A percentile compares a stretch with the other conserved stretches of the same genome.
Evolutionary conservation across 495 filamentous ascomycete species (phyloP).

Genomic region (Endocarpon pusillum): DNA sequence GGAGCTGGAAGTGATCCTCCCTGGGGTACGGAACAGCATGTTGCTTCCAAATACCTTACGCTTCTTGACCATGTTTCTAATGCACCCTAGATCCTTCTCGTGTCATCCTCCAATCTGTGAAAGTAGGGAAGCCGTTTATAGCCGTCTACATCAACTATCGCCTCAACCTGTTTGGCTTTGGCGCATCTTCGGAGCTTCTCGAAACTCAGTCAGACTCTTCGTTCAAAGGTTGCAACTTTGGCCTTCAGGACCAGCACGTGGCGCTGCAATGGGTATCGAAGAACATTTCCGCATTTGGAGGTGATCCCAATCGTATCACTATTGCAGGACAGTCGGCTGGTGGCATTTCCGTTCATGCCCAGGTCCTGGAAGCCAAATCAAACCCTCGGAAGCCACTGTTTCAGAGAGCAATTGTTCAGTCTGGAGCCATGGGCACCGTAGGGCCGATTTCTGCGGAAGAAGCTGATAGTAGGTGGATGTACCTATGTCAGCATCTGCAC

Average conservation of each 20-base stretch:
- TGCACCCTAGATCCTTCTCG: constrained; percentile 7
- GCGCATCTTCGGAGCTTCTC: too few species aligned
- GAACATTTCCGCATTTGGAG: constrained; percentile 22
- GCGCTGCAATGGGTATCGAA: constrained; percentile 21
- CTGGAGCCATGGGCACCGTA: constrained; percentile 2
- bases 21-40: constrained; percentile 6
- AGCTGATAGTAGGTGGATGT: constrained; percentile 1
- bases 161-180: constrained; percentile 22
- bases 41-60: constrained; percentile 11
- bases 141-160: constrained; percentile 13
- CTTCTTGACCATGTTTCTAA: constrained; percentile 14
- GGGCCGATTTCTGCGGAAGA: constrained; percentile 1
- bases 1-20: too few species aligned
- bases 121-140: constrained; percentile 6
- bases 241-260: constrained; percentile 21
- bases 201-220: constrained; percentile 17
- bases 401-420: constrained; percentile 1
- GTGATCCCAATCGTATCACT: constrained; percentile 19
- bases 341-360: constrained; percentile 12
- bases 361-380: constrained; percentile 1
- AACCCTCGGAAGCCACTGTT: background rate
- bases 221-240: constrained; percentile 15
- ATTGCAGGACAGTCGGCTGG: constrained; percentile 21
- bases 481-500: background rate
- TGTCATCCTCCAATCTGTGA: too few species aligned